Evolutionary conservation across 768 basidiomycete species (phyloP), one percentile per base, ranked within the genome.

Genomic region (Psilocybe azurescens): DNA sequence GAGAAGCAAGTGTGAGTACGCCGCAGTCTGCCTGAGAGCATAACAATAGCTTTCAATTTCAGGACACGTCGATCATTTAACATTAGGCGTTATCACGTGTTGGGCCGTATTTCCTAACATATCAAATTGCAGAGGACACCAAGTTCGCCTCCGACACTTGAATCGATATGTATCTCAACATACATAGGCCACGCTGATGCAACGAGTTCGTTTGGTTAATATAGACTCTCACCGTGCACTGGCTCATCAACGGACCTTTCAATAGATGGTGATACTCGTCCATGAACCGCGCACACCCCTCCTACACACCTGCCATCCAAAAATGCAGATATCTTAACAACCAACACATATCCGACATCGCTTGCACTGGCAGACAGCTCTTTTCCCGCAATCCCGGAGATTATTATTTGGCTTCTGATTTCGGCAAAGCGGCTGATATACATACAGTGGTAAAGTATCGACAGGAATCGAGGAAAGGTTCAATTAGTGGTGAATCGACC

Each of bases 361-460:
- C 52, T 53, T 53, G 32, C 56, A 50, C 7, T 28, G 32, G 28
- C 46, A 56, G 46, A 36, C 30, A 58, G 46, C 20, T 29, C 16
- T 46, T 58, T 33, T 20, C 29, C 52, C 56, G 55, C n/a, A 38
- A 48, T 55, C 48, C 29, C 33, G 61, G 47, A 63, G 58, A 62
- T 60, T 48, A 68, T 68, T 68, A 68, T 62, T 53, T 47, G 60
- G 60, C 54, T 61, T 61, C 61, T 36, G 32, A 56, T 38, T 58
- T 55, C 59, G 57, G 46, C 47, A 56, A 62, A 59, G 52, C 20
- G 53, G 57, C 41, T 65, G 67, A 65, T 68, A 70, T 70, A 67
- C 67, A 68, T 70, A 70, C 69, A 68, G 57, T 67, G 66, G 49
- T 67, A 67, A 60, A 62, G 66, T 67, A 66, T 36, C 32, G 53